Evolutionary conservation across 148 eudicot species (phyloP), one percentile per base, ranked within the genome.

Genomic region (Rhododendron ferrugineum): DNA sequence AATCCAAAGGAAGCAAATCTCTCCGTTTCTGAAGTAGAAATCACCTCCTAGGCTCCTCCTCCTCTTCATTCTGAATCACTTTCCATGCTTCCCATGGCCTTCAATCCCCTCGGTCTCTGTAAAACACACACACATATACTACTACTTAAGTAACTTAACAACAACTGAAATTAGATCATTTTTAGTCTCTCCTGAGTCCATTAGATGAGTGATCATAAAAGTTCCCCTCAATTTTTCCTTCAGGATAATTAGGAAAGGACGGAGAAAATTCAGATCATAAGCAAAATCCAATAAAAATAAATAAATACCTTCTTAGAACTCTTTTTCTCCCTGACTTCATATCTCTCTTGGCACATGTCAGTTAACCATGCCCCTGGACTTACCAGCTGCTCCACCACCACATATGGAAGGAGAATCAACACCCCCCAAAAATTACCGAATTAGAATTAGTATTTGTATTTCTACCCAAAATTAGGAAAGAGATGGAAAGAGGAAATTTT

Each of bases 31-130:
- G 49, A 37, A 37, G 26, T 2, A 20, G 28, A 20, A 8, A 40
- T 22, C 4, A 76, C 23, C 22, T 3, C 18, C 10, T 6, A 37
- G 40, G 3, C 18, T 15, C 44, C 14, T n/a, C 32, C 18, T 76
- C 20, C 16, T 34, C 28, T 13, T 91, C 89, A 93, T 60, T 95
- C 98, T 4, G 98, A 95, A 88, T 95, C 98, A 6, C 93, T 92
- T 37, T 94, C 98, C 88, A 95, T 87, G 82, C 89, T 91, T 79
- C 95, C 97, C 98, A 95, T 93, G 26, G 97, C 94, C 86, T 95
- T 95, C 87, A 95, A 88, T 58, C 98, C 98, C 87, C 93, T 91
- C 1, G 98, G 95, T 86, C 92, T 95, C 98, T 95, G 93, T 87
- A 76, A 26, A n/a, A 85, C 1, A 79, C 11, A 15, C 7, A 37